phyloP scores from a whole-genome alignment of 345 rosid genomes.

The Citrus glauca region DNA sequence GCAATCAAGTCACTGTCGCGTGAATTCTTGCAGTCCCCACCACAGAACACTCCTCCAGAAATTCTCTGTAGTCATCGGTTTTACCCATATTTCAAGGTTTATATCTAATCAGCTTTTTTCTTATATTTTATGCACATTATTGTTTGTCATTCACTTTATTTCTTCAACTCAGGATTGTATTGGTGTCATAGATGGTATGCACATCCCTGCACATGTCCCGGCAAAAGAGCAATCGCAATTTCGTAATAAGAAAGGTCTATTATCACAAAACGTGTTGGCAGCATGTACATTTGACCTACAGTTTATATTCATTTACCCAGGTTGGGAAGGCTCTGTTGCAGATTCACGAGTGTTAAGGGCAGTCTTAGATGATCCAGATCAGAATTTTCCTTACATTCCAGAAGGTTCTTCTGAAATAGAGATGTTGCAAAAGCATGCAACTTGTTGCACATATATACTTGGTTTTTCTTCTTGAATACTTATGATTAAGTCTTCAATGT shows the following conservation, averaged over 20 bases:
- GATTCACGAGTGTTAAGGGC: constrained; percentile 75
- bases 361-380: constrained; percentile 70
- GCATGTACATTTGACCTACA: constrained; percentile 77
- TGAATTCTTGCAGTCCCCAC: constrained; percentile 48
- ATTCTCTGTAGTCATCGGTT: constrained; percentile 49
- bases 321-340: constrained; percentile 83
- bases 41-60: constrained; percentile 37
- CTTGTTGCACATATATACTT: not conserved
- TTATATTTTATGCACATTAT: not conserved
- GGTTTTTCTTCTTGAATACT: not conserved
- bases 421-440: constrained; percentile 7
- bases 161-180: constrained; percentile 60
- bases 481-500: not conserved
- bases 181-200: constrained; percentile 71
- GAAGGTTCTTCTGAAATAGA: constrained; percentile 38
- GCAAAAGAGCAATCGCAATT: constrained; percentile 75
- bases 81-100: constrained; percentile 72
- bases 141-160: constrained; percentile 12
- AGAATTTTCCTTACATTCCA: constrained; percentile 72
- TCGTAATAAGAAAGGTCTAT: constrained; percentile 57
- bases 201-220: constrained; percentile 70
- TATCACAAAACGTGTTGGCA: constrained; percentile 71
- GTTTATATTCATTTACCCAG: constrained; percentile 71
- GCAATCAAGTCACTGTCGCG: constrained; percentile 74
- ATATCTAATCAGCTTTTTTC: constrained; percentile 1